Percentiles rank a stretch among this genome's conserved stretches.
Conservation (phyloP, 306 rosid species). For the Ormosia emarginata region DNA sequence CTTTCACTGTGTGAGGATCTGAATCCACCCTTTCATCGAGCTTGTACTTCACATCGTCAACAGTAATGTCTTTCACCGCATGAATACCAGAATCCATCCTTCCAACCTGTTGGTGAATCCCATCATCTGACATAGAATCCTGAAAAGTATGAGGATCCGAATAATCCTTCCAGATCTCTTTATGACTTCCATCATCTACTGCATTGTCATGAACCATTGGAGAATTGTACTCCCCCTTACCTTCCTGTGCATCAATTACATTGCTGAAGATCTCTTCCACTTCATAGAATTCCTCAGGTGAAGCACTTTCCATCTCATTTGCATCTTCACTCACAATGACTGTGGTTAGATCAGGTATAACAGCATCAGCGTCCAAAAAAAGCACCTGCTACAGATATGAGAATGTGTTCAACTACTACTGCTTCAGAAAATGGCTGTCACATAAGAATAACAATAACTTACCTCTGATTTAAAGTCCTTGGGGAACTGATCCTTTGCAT, state of each 20-base stretch:
- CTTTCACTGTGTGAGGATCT: conserved; percentile 62
- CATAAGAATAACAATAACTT: conserved; percentile 38
- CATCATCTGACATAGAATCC: conserved; percentile 64
- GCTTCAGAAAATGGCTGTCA: conserved; percentile 32
- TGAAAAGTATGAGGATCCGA: conserved; percentile 65
- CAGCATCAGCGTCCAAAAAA: conserved; percentile 89
- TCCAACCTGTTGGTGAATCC: conserved; percentile 46
- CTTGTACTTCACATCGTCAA: conserved; percentile 75
- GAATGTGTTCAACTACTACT: conserved; percentile 54
- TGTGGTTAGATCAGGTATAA: conserved; percentile 70
- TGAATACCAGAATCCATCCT: conserved; percentile 39
- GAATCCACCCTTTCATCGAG: conserved; percentile 49
- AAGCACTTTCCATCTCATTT: conserved; percentile 67
- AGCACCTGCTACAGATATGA: conserved; percentile 80
- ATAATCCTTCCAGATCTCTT: conserved; percentile 72
- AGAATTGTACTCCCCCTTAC: conserved; percentile 54
- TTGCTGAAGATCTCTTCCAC: conserved; percentile 93
- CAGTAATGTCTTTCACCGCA: conserved; percentile 69
- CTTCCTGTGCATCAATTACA: conserved; percentile 63
- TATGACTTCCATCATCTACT: conserved; percentile 41
- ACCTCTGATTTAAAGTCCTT: conserved; percentile 93
- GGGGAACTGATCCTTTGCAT: conserved; percentile 80
- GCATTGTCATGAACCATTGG: conserved; percentile 32
- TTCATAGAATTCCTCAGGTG: conserved; percentile 96
- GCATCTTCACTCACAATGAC: conserved; percentile 55